Evolutionary conservation across 2,329 filamentous ascomycete genomes (phyloP).

Genomic region (Aplosporella prunicola): DNA sequence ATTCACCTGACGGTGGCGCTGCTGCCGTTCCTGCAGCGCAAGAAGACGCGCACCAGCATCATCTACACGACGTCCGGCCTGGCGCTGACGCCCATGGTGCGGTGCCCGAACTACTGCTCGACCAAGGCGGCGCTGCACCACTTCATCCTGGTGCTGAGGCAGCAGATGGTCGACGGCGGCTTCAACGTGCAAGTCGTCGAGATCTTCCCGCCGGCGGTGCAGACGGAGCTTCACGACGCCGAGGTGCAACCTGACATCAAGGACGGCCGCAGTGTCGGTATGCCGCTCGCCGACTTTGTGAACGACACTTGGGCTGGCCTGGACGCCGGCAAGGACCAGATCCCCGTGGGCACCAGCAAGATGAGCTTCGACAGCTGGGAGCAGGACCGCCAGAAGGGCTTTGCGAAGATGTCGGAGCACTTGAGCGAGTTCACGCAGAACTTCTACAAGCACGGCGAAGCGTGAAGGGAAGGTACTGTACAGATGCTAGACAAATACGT

Average conservation of each 20-base stretch:
- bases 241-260: conserved; percentile 47
- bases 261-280: conserved; percentile 41
- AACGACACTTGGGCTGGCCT: conserved; percentile 41
- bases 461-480: too few relatives aligned
- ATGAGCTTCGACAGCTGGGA: conserved; percentile 39
- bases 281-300: conserved; percentile 45
- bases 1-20: conserved; percentile 43
- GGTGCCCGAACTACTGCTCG: conserved; percentile 45
- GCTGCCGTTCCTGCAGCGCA: conserved; percentile 40
- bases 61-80: conserved; percentile 43
- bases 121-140: conserved; percentile 48
- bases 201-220: conserved; percentile 46
- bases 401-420: too few relatives aligned
- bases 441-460: too few relatives aligned
- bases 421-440: too few relatives aligned
- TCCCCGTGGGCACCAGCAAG: conserved; percentile 39
- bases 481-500: too few relatives aligned
- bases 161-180: conserved; percentile 38
- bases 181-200: conserved; percentile 45
- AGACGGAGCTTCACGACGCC: conserved; percentile 47
- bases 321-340: conserved; percentile 41
- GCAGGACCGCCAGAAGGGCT: conserved; percentile 34
- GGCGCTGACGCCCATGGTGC: conserved; percentile 39
- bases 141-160: conserved; percentile 42
- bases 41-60: conserved; percentile 33